Conservation (phyloP, 2,329 filamentous ascomycete genomes). For the Pseudopithomyces maydicus region DNA sequence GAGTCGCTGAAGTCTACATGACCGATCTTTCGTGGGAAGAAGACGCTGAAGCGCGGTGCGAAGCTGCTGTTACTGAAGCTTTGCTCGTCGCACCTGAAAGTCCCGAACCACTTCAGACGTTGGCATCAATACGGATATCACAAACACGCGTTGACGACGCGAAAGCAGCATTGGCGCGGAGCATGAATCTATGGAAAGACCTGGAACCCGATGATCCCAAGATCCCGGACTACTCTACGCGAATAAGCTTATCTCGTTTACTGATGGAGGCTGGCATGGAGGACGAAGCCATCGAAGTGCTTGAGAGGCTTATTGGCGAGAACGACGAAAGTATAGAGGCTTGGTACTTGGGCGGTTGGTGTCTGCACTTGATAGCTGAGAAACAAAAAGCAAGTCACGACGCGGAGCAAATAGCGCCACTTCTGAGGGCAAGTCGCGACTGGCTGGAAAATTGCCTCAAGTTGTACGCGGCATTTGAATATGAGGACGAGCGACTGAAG, state of each 20-base stretch:
- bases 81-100: slow-evolving; percentile 80
- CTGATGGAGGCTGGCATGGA: slow-evolving; percentile 91
- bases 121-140: slow-evolving; percentile 92
- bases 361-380: slow-evolving; percentile 77
- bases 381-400: slow-evolving; percentile 63
- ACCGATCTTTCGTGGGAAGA: slow-evolving; percentile 92
- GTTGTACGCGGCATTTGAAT: slow-evolving; percentile 78
- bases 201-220: slow-evolving; percentile 72
- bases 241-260: slow-evolving; percentile 81
- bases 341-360: slow-evolving; percentile 97
- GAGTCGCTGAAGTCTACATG: slow-evolving; percentile 97
- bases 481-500: slow-evolving; percentile 80
- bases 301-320: slow-evolving; percentile 82
- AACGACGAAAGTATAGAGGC: slow-evolving; percentile 95
- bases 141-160: slow-evolving; percentile 82
- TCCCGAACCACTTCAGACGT: slow-evolving; percentile 90
- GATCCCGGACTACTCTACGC: slow-evolving; percentile 83
- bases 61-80: slow-evolving; percentile 87
- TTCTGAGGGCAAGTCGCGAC: slow-evolving; percentile 75
- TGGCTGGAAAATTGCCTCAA: slow-evolving; percentile 83
- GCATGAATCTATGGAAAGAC: slow-evolving; percentile 82
- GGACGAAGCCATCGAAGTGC: slow-evolving; percentile 79
- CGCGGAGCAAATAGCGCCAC: slow-evolving; percentile 58
- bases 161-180: slow-evolving; percentile 74
- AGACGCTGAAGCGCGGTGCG: slow-evolving; percentile 87